Base-by-base conservation (phyloP, 495 filamentous ascomycete genomes). In the Penicillium cosmopolitanum region DNA sequence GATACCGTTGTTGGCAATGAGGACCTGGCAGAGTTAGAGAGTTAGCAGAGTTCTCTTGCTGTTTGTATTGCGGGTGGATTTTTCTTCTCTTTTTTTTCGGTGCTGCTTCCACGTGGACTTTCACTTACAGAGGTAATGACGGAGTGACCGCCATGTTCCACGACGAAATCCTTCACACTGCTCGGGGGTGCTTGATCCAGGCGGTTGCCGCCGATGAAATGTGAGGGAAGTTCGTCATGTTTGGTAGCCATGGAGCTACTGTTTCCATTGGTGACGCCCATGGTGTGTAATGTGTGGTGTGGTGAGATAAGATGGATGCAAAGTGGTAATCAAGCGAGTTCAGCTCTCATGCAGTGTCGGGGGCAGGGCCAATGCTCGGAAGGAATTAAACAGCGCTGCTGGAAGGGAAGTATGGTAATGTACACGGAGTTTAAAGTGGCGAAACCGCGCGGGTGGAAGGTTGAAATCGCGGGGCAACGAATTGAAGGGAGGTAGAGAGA, bases 1-100 rank as follows among this genome's bases (percentile, higher is more conserved):
- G 76, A 99, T 99, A 85, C 95, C 95, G 80, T 99, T 99, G 81
- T 99, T 99, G 73, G 95, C 95, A 74, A 99, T 99, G 59, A 99
- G 85, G 23, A 99, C 92, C 95, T 98, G 28, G 28, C 1, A 31
- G 28, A 8, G 28, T 55, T 55, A 56, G 28, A 54, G 21, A 48
- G 16, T 43, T 53, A 56, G 28, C 33, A 43, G 10, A 31, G 34
- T 15, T 56, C 50, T 6, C 18, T 35, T 43, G 1, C 25, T 43
- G 8, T 9, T 43, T 46, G 15, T 55, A 16, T 46, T 28, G 36
- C 15, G 36, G 36, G 12, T 40, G 12, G 46, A 18, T 50, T 28
- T 13, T 46, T 50, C 16, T 46, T 50, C 16, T 48, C 11, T 36
- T 12, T 28, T 38, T 38, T 38, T 38, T 38, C 5, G 42, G 15